phyloP scores from a whole-genome alignment of 495 filamentous ascomycete genomes.

The Podospora pseudopauciseta region DNA sequence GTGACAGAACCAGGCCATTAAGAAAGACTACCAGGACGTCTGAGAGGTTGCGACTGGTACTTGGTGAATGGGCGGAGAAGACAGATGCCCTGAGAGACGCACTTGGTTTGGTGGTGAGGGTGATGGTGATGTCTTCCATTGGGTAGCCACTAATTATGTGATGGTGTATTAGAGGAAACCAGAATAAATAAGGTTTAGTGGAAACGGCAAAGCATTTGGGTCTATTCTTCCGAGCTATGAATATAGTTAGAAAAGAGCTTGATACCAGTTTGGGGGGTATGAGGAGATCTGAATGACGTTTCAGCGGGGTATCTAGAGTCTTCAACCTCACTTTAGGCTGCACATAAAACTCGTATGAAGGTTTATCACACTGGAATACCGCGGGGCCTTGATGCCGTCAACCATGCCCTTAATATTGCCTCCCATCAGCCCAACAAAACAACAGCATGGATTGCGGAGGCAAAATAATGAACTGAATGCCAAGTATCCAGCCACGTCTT shows the following conservation, averaged over 20 bases:
- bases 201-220: background rate
- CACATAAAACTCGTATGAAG: too few relatives aligned
- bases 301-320: background rate
- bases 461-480: background rate
- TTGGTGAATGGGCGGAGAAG: constrained; percentile 7
- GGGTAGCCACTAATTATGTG: background rate
- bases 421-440: too few relatives aligned
- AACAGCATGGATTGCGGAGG: too few relatives aligned
- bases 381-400: too few relatives aligned
- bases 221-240: background rate
- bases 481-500: background rate
- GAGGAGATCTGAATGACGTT: constrained; percentile 1
- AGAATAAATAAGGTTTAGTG: too few relatives aligned
- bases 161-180: background rate
- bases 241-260: background rate
- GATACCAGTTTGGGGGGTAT: background rate
- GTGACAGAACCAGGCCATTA: constrained; percentile 57
- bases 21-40: constrained; percentile 55
- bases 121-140: constrained; percentile 22
- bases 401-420: too few relatives aligned
- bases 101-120: constrained; percentile 24
- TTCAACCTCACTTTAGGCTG: background rate
- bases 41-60: constrained; percentile 16
- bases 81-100: constrained; percentile 23
- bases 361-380: too few relatives aligned